phyloP scores from a whole-genome alignment of 345 rosid genomes.

The Hirschfeldia incana region DNA sequence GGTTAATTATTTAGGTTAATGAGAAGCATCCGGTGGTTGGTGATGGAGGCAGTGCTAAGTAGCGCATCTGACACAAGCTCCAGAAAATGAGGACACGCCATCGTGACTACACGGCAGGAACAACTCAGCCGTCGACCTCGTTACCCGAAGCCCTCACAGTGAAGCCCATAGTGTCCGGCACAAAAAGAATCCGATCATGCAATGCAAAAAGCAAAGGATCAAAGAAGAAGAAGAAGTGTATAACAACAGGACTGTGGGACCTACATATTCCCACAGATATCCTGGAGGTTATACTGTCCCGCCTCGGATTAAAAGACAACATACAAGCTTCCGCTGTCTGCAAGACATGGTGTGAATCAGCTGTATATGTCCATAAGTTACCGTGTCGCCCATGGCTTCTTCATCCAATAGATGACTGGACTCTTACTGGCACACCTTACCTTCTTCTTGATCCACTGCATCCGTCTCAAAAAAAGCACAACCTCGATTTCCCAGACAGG shows the following conservation, averaged over 20 bases:
- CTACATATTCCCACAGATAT: background rate
- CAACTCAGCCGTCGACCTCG: background rate
- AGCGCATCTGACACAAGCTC: background rate
- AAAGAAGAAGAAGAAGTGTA: background rate
- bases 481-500: background rate
- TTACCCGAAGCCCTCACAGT: background rate
- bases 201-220: background rate
- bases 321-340: conserved; percentile 11
- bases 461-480: background rate
- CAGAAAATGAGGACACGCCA: background rate
- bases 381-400: background rate
- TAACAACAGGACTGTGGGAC: background rate
- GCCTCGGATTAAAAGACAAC: background rate
- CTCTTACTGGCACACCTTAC: background rate
- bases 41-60: background rate
- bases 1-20: background rate
- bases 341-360: conserved; percentile 4
- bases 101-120: background rate
- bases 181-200: background rate
- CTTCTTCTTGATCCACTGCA: background rate
- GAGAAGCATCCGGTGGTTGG: background rate
- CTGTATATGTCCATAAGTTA: background rate
- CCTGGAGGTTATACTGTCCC: background rate
- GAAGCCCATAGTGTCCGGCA: background rate
- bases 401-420: background rate